A percentile compares a stretch with the other conserved stretches of the same genome.
These are phyloP conservation scores for Benincasa hispida DNA, from an alignment of 306 rosid genomes.

Conservation along the genomic window DNA sequence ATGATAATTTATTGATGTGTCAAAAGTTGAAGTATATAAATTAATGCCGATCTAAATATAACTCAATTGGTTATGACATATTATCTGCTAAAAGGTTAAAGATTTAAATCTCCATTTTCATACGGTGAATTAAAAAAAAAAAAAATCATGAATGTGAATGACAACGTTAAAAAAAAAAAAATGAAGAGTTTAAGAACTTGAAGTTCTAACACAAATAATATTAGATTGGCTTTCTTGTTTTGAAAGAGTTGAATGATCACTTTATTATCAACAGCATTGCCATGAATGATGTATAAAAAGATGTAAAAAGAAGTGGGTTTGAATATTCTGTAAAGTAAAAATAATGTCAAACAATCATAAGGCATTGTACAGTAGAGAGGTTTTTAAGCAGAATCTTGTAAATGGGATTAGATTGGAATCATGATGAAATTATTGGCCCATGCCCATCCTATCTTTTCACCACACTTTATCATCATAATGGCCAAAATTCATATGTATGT, in stretches of 20 bases:
- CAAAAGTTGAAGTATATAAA: background rate
- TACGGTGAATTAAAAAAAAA: too few species aligned
- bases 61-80: too few species aligned
- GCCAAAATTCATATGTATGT: background rate
- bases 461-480: background rate
- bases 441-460: background rate
- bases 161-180: too few species aligned
- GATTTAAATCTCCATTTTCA: background rate
- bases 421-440: background rate
- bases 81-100: too few species aligned
- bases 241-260: background rate
- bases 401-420: constrained; percentile 4
- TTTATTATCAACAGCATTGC: background rate
- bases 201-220: too few species aligned
- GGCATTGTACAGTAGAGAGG: background rate
- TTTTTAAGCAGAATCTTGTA: background rate
- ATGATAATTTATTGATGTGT: background rate
- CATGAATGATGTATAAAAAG: background rate
- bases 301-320: background rate
- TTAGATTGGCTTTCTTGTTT: background rate
- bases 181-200: too few species aligned
- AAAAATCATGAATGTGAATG: too few species aligned
- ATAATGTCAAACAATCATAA: background rate
- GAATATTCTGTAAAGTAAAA: background rate
- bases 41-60: too few species aligned